These are phyloP conservation scores for Solanum pinnatisectum DNA, from an alignment of 257 asterid species.

Conservation along the genomic window DNA sequence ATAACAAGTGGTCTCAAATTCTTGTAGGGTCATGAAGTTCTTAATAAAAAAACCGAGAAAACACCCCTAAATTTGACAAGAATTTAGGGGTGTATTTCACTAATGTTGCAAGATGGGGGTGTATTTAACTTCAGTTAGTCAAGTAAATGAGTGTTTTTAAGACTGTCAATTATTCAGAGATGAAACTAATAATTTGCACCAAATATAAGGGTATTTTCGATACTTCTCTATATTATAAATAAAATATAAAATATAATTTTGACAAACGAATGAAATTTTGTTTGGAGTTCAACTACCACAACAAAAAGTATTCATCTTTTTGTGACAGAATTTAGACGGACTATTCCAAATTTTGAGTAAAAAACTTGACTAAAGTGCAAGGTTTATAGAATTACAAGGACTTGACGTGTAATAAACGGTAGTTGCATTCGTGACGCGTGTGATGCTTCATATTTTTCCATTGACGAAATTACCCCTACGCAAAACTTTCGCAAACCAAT, in stretches of 20 bases:
- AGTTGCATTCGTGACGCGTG: background rate
- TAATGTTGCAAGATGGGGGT: too few species aligned
- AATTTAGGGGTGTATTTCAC: too few species aligned
- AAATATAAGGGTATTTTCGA: too few species aligned
- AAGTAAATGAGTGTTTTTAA: too few species aligned
- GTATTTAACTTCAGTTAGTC: too few species aligned
- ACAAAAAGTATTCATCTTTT: background rate
- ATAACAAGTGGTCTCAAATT: too few species aligned
- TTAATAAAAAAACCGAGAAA: too few species aligned
- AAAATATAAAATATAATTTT: background rate
- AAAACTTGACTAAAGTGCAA: background rate
- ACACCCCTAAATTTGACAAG: too few species aligned
- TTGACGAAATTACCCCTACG: background rate
- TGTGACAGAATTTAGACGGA: background rate
- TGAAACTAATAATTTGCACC: too few species aligned
- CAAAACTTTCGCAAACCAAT: background rate
- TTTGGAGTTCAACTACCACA: background rate
- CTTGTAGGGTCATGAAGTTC: too few species aligned
- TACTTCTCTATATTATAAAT: background rate
- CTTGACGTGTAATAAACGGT: background rate
- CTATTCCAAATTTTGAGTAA: background rate
- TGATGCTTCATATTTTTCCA: background rate
- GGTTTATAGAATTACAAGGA: background rate
- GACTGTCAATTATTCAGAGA: too few species aligned
- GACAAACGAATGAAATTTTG: background rate